phyloP scores from a whole-genome alignment of 106 monocot species.

The Acorus gramineus region DNA sequence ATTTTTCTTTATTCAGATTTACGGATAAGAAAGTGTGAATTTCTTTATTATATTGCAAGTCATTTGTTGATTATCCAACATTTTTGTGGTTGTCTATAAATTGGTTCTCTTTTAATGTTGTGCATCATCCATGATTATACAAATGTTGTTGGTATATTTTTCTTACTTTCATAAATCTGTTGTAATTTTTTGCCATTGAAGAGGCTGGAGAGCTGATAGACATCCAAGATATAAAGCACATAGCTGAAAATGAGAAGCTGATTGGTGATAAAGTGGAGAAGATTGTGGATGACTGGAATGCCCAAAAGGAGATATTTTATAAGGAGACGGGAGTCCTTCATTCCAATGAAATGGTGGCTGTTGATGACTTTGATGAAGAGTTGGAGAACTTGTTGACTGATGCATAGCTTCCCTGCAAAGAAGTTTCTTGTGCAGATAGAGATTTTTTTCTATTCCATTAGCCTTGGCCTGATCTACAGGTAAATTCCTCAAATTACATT shows the following conservation, averaged over 20 bases:
- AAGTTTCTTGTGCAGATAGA: too few species aligned
- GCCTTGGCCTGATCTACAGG: too few species aligned
- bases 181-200: constrained; percentile 5
- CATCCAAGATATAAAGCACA: constrained; percentile 50
- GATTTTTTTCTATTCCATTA: too few species aligned
- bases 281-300: constrained; percentile 50
- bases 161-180: not conserved
- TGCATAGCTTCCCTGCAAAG: too few species aligned
- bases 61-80: too few species aligned
- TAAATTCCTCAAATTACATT: too few species aligned
- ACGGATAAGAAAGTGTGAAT: too few species aligned
- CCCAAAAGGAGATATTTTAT: constrained; percentile 51
- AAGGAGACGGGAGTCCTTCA: constrained; percentile 37
- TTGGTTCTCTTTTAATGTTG: too few species aligned
- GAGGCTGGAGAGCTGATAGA: constrained; percentile 28
- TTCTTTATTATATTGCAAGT: too few species aligned
- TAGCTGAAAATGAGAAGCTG: constrained; percentile 22
- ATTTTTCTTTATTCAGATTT: too few species aligned
- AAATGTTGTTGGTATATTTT: not conserved
- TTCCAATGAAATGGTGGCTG: constrained; percentile 15
- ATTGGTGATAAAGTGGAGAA: constrained; percentile 29
- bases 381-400: constrained; percentile 30
- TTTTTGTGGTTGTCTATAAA: too few species aligned
- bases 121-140: too few species aligned
- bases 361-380: constrained; percentile 38